Evolutionary conservation across 2,329 filamentous ascomycete genomes (phyloP), one percentile per base, ranked within the genome.

Genomic region (Monilinia vaccinii-corymbosi): DNA sequence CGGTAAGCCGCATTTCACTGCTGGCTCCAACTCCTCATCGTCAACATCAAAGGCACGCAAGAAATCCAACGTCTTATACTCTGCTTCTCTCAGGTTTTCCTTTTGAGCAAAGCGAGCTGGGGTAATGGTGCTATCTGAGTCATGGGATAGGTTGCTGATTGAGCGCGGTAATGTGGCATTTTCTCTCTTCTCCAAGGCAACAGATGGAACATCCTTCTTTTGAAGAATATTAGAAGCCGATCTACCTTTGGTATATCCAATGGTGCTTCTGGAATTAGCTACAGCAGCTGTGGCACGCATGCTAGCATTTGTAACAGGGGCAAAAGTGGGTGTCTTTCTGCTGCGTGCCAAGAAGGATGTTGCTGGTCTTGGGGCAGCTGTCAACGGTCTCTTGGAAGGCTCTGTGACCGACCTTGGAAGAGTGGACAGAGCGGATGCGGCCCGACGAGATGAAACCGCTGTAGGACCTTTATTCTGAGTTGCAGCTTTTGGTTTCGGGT

Each of bases 211-310:
- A 40, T 47, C 47, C 52, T 63, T 50, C 57, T 60, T 61, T 14
- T 66, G 69, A 6, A 78, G 64, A 31, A 71, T 71, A 9, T 73
- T 72, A 23, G 78, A 78, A 3, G 79, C 75, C 13, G 76, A 75
- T 38, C 89, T 83, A 38, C 92, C 91, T 72, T 88, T 90, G 60
- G 83, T 89, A 71, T 96, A 96, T 18, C 92, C 92, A 46, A 96
- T 80, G 0, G 91, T 96, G 59, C 84, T 92, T 64, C 86, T 84
- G 1, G 91, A 96, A 7, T 84, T 85, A 7, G 82, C 82, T 25
- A 82, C 79, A 1, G 87, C 86, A 13, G 81, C 78, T 10, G 79
- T 79, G 64, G 83, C 81, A 50, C 84, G 82, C 66, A 82, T 78
- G 11, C 73, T 70, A n/a, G 78, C 78, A 0, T 78, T 74, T 9